phyloP scores from a whole-genome alignment of 176 grass and related monocot species.

The Eragrostis curvula region DNA sequence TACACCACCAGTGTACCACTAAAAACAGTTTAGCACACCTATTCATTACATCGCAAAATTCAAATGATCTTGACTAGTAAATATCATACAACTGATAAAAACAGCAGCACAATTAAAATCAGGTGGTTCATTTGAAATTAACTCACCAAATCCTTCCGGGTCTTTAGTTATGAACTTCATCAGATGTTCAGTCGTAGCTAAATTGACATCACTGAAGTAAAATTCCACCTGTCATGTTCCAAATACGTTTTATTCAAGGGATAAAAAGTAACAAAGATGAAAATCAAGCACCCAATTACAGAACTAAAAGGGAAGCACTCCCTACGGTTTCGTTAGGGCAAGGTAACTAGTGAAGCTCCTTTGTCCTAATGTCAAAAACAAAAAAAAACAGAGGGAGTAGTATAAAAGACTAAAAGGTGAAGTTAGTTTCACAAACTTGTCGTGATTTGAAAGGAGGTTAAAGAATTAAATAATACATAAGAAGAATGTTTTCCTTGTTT shows the following conservation, averaged over 20 bases:
- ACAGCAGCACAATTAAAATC: background rate
- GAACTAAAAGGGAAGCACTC: no score
- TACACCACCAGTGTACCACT: background rate
- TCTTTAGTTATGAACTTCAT: slow-evolving; percentile 89
- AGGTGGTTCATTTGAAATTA: slow-evolving; percentile 10
- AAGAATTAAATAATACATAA: slow-evolving; percentile 21
- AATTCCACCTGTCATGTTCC: slow-evolving; percentile 76
- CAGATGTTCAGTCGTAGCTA: slow-evolving; percentile 95
- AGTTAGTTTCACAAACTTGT: background rate
- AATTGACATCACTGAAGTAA: slow-evolving; percentile 96
- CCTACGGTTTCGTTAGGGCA: no score
- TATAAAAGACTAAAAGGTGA: slow-evolving; percentile 2
- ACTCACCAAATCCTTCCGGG: slow-evolving; percentile 90
- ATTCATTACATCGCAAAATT: background rate
- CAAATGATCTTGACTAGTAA: background rate
- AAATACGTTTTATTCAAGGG: slow-evolving; percentile 32
- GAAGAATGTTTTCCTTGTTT: background rate
- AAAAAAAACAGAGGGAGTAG: slow-evolving; percentile 16
- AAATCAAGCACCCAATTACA: slow-evolving; percentile 27
- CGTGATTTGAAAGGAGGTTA: slow-evolving; percentile 1
- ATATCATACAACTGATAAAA: background rate
- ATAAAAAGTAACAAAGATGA: background rate
- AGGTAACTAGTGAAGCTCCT: no score
- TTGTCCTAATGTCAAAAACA: no score
- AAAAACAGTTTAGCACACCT: slow-evolving; percentile 16